A percentile compares a stretch with the other conserved stretches of the same genome.
phyloP scores from a whole-genome alignment of 2,329 filamentous ascomycete genomes.

The Fusarium euwallaceae region DNA sequence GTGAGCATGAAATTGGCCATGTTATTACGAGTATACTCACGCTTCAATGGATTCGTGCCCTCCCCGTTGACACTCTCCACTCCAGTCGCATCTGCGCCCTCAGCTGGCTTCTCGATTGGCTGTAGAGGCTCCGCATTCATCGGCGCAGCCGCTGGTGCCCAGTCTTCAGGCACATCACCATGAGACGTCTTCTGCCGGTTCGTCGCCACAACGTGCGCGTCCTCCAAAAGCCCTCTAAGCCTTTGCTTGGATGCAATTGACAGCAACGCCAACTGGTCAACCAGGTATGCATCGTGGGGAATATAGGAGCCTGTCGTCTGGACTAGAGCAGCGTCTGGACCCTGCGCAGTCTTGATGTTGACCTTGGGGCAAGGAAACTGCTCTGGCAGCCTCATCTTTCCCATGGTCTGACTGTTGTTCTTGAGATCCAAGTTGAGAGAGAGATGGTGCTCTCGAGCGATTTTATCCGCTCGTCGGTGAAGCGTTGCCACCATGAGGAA shows the following conservation, averaged over 20 bases:
- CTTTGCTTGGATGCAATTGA: conserved; percentile 88
- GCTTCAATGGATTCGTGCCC: conserved; percentile 69
- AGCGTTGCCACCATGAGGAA: conserved; percentile 76
- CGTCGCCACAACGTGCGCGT: conserved; percentile 77
- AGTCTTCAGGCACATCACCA: conserved; percentile 82
- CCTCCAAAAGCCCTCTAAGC: conserved; percentile 80
- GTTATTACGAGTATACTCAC: conserved; percentile 58
- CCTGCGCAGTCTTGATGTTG: conserved; percentile 66
- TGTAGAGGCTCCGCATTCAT: conserved; percentile 57
- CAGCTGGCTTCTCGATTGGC: conserved; percentile 41
- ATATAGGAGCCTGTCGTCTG: conserved; percentile 77
- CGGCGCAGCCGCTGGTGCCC: conserved; percentile 76
- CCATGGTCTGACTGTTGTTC: conserved; percentile 58
- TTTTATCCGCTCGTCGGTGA: conserved; percentile 70
- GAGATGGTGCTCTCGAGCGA: conserved; percentile 70
- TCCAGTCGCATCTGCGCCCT: conserved; percentile 33
- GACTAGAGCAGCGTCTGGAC: conserved; percentile 73
- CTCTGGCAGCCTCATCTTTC: conserved; percentile 62
- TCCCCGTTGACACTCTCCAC: conserved; percentile 66
- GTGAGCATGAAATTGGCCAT: conserved; percentile 28
- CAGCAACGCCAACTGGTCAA: conserved; percentile 85
- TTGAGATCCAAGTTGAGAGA: conserved; percentile 69
- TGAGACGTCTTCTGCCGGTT: conserved; percentile 84
- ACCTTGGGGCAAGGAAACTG: conserved; percentile 66
- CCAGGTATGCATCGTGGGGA: conserved; percentile 79